Conservation (phyloP, 2,329 filamentous ascomycete genomes). For the Cadophora sp. region DNA sequence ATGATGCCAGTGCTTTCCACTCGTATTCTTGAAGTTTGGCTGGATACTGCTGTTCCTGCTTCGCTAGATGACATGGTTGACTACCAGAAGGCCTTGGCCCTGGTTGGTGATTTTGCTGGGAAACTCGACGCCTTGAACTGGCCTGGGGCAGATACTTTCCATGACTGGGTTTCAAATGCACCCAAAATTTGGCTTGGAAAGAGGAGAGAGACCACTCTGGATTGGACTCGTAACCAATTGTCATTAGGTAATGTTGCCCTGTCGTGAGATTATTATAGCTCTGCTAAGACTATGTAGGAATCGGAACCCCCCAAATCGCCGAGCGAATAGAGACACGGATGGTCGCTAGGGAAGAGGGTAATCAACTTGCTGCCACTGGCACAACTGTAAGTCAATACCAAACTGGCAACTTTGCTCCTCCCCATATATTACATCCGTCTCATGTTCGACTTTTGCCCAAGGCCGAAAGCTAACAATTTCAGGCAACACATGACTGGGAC, state of each 20-base stretch:
- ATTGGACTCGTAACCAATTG: constrained; percentile 74
- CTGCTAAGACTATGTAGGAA: constrained; percentile 52
- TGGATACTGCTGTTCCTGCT: constrained; percentile 78
- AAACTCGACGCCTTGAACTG: constrained; percentile 69
- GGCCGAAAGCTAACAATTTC: not conserved
- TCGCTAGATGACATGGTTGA: constrained; percentile 72
- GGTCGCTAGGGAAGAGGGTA: constrained; percentile 71
- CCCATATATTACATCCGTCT: not conserved
- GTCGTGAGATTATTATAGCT: not conserved
- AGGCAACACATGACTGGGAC: constrained; percentile 69
- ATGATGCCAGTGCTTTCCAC: constrained; percentile 75
- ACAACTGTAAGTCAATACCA: constrained; percentile 17
- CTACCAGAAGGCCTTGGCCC: constrained; percentile 75
- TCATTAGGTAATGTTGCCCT: constrained; percentile 46
- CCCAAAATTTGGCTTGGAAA: constrained; percentile 86
- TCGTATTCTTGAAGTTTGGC: constrained; percentile 74
- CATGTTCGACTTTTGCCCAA: no score
- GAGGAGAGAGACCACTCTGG: constrained; percentile 79
- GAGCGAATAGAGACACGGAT: constrained; percentile 87
- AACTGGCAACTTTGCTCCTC: not conserved
- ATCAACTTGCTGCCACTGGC: constrained; percentile 65
- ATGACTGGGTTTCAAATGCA: constrained; percentile 81
- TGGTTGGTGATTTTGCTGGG: constrained; percentile 68
- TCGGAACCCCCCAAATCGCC: constrained; percentile 72
- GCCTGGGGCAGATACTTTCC: constrained; percentile 66